phyloP scores from a whole-genome alignment of 1,139 yeast genomes.

The Yamadazyma atlantica region DNA sequence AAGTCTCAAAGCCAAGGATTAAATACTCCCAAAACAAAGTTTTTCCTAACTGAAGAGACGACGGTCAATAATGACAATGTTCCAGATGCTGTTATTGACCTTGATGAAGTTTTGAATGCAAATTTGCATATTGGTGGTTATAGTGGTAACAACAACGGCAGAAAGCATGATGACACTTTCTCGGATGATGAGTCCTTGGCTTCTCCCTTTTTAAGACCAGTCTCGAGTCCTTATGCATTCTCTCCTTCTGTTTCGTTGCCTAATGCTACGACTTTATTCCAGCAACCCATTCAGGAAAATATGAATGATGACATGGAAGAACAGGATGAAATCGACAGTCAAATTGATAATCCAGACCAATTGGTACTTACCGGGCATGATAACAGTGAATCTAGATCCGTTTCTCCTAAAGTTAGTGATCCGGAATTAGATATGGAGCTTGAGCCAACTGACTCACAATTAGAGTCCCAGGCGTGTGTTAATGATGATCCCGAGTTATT shows the following conservation, averaged over 20 bases:
- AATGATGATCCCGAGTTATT: slow-evolving; percentile 19
- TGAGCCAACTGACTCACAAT: slow-evolving; percentile 4
- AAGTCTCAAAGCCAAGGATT: slow-evolving; percentile 1
- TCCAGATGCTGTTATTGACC: slow-evolving; percentile 64
- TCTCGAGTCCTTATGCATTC: slow-evolving; percentile 23
- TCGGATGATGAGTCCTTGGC: slow-evolving; percentile 34
- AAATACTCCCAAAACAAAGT: slow-evolving; percentile 21
- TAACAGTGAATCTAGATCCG: slow-evolving; percentile 20
- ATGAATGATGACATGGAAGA: slow-evolving; percentile 29
- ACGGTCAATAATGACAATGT: slow-evolving; percentile 34
- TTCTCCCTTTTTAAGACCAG: slow-evolving; percentile 32
- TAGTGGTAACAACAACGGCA: slow-evolving; percentile 25
- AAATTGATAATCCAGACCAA: slow-evolving; percentile 2
- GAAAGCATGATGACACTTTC: slow-evolving; percentile 37
- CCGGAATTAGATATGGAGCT: slow-evolving; percentile 5
- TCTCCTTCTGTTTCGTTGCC: slow-evolving; percentile 25
- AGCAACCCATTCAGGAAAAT: slow-evolving; percentile 33
- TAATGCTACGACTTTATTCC: slow-evolving; percentile 23
- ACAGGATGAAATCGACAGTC: slow-evolving; percentile 21
- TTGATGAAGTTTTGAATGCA: slow-evolving; percentile 56
- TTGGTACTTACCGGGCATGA: slow-evolving; percentile 18
- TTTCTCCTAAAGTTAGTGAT: slow-evolving; percentile 14
- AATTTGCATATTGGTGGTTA: slow-evolving; percentile 30
- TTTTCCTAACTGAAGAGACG: slow-evolving; percentile 37
- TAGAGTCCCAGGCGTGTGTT: slow-evolving; percentile 7